Conservation (phyloP, 805 yeast genomes). For the Candida cerambycidarum region DNA sequence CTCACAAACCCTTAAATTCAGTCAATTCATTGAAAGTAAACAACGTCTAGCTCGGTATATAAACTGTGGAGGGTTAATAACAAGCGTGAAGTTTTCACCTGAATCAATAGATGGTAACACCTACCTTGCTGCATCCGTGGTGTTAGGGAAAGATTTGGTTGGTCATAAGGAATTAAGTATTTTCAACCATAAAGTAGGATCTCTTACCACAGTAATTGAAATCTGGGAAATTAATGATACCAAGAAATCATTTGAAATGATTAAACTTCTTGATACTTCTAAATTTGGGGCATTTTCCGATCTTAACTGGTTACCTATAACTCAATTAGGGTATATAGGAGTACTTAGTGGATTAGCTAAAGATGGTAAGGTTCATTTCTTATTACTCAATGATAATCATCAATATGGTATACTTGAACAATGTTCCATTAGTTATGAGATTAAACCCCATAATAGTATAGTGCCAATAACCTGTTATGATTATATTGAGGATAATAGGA, state of each 20-base stretch:
- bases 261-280: constrained; percentile 29
- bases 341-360: constrained; percentile 53
- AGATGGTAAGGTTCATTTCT: constrained; percentile 56
- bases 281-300: constrained; percentile 46
- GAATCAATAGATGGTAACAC: constrained; percentile 24
- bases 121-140: constrained; percentile 51
- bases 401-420: constrained; percentile 16
- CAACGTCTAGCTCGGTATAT: constrained; percentile 17
- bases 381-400: constrained; percentile 31
- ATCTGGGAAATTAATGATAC: constrained; percentile 40
- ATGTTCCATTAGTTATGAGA: constrained; percentile 24
- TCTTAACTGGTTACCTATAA: constrained; percentile 42
- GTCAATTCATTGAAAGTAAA: neutral
- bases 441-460: constrained; percentile 8
- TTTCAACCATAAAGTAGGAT: constrained; percentile 19
- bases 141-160: constrained; percentile 28
- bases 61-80: constrained; percentile 52
- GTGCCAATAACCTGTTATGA: constrained; percentile 47
- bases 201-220: constrained; percentile 41
- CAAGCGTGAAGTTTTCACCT: constrained; percentile 55
- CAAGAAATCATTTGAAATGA: constrained; percentile 25
- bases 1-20: neutral
- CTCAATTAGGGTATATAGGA: constrained; percentile 30
- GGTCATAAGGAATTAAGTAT: constrained; percentile 31
- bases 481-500: constrained; percentile 40